Conservation (phyloP, 345 rosid genomes). For the Physaria fendleri region DNA sequence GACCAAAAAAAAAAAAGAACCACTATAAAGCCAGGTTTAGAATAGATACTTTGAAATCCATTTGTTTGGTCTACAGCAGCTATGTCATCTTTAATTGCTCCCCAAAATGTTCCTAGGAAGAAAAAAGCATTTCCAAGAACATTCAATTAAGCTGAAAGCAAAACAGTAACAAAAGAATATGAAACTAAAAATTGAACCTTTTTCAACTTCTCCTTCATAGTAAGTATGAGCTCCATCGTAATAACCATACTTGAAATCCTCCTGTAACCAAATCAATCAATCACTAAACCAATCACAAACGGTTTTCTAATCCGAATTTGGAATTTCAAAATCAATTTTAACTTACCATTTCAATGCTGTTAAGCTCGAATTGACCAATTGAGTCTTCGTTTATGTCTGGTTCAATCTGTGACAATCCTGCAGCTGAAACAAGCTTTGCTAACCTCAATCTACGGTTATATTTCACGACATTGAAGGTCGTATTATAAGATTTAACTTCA, state of each 20-base stretch:
- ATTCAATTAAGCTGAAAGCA: not conserved
- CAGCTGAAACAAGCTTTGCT: constrained; percentile 34
- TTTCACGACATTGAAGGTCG: constrained; percentile 9
- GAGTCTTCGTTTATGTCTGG: constrained; percentile 93
- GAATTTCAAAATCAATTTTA: not conserved
- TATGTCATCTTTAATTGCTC: constrained; percentile 53
- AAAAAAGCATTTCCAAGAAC: not conserved
- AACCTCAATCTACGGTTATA: constrained; percentile 19
- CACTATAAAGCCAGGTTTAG: too few species aligned
- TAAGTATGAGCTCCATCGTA: constrained; percentile 85
- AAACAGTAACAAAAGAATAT: not conserved
- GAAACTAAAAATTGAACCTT: not conserved
- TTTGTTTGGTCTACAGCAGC: constrained; percentile 60
- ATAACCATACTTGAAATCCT: constrained; percentile 69
- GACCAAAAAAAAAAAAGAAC: too few species aligned
- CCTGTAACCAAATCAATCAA: constrained; percentile 30
- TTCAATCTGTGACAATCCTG: constrained; percentile 61
- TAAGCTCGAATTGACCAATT: constrained; percentile 56
- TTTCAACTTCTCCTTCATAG: constrained; percentile 51
- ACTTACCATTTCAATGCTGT: constrained; percentile 49
- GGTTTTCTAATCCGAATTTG: not conserved
- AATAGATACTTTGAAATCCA: constrained; percentile 63
- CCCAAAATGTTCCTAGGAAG: constrained; percentile 60
- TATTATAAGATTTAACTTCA: not conserved
- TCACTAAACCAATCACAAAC: not conserved